Evolutionary conservation across 345 rosid genomes (phyloP).

Genomic region (Eutrema yunnanense): DNA sequence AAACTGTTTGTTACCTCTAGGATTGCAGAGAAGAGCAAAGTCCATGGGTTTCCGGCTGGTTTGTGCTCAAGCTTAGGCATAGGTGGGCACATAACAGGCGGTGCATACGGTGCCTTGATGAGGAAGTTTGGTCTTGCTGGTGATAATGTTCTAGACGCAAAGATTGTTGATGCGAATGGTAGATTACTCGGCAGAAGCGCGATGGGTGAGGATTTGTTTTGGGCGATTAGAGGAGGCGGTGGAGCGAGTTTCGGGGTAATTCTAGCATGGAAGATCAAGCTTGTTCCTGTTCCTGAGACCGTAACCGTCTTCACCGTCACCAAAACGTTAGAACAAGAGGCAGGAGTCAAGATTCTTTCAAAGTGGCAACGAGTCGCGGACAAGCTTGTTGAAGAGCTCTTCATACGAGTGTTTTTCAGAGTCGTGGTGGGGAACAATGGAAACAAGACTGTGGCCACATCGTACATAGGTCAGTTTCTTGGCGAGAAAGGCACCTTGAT

Average conservation of each 20-base stretch:
- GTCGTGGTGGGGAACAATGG: background rate
- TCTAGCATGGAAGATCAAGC: conserved; percentile 48
- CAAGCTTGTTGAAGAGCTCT: conserved; percentile 41
- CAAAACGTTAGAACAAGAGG: conserved; percentile 37
- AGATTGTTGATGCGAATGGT: conserved; percentile 46
- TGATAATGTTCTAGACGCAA: conserved; percentile 61
- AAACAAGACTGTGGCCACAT: conserved; percentile 25
- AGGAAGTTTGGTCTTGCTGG: conserved; percentile 61
- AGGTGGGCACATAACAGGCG: conserved; percentile 56
- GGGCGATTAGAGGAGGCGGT: conserved; percentile 72
- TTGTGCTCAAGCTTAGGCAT: conserved; percentile 48
- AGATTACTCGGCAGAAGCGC: conserved; percentile 37
- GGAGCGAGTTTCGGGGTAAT: conserved; percentile 63
- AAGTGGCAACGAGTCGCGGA: conserved; percentile 45
- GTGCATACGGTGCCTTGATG: conserved; percentile 60
- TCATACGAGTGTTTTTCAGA: conserved; percentile 36
- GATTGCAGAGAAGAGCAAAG: conserved; percentile 48
- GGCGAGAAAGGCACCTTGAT: conserved; percentile 32
- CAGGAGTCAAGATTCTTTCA: conserved; percentile 28
- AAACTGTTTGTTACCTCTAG: background rate
- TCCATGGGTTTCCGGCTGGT: conserved; percentile 57
- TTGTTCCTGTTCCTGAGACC: conserved; percentile 53
- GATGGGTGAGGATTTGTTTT: conserved; percentile 62
- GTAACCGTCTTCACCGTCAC: conserved; percentile 43
- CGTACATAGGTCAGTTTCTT: conserved; percentile 38